Evolutionary conservation across 2,329 filamentous ascomycete species (phyloP), one percentile per base, ranked within the genome.

Genomic region (Sclerotinia spermophila): DNA sequence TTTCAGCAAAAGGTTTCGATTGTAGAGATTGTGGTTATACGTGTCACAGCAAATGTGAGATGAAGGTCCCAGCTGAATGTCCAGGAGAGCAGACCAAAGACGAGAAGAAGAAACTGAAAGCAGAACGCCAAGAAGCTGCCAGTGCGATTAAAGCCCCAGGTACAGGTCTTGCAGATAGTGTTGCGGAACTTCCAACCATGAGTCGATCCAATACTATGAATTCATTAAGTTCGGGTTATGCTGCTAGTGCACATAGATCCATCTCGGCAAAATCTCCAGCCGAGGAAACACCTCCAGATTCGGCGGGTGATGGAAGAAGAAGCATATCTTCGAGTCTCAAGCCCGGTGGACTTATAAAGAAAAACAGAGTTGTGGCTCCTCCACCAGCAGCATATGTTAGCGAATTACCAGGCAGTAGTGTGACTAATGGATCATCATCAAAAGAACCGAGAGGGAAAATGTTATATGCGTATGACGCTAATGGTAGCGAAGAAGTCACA

Each of bases 41-140:
- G 2, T 99, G 96, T 79, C 96, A 99, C 82, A 96, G 90, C 84
- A 99, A 99, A 82, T 99, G 96, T 80, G 93, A 99, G 83, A 96
- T 99, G 91, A 99, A 98, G 82, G 96, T 98, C 0, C 94, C 96
- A 0, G 92, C 96, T 11, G 93, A 97, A 79, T 99, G 96, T 78
- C 96, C 96, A 0, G 96, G 96, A 65, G 96, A 98, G 79, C 89
- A 96, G 79, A 90, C 86, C 73, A 99, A 98, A 81, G 96, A 98
- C 73, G 94, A 97, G 77, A 94, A 90, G 83, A 99, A 97, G 84
- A 96, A 94, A 77, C 85, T 97, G 75, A 98, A 98, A 81, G 86
- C 87, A 56, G 91, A 94, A 79, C 88, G 94, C 72, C 95, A 98
- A 81, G 90, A 92, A 71, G 86, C 90, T 6, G 91, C 94, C 19